Evolutionary conservation across 2,329 filamentous ascomycete species (phyloP), one percentile per base, ranked within the genome.

Genomic region (Nothophoma quercina): DNA sequence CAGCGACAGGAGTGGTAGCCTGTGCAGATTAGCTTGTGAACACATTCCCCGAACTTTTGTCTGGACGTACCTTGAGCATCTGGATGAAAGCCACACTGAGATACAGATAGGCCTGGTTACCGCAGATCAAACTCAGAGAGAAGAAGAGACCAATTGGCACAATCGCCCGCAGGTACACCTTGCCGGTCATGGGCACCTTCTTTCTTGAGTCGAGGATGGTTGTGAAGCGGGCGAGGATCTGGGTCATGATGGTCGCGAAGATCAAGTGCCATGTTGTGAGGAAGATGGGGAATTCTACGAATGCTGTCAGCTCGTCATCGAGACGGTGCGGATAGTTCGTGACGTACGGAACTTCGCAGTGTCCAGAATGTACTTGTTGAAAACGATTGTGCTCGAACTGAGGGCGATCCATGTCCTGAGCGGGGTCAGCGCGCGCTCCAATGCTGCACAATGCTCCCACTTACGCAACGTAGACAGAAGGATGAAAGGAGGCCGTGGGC

Each of bases 321-420:
- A 32, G 42, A 47, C 25, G 32, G 32, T 26, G 21, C 25, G 18
- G 25, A 38, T 23, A 30, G 45, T 9, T 40, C n/a, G 40, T n/a
- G 15, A 75, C 87, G 81, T 83, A 91, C 88, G 85, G 81, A 97
- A 97, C 59, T 90, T 84, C 59, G 88, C 83, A 30, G 88, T 93
- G 69, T 93, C 88, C 58, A 98, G 84, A 69, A 99, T 91, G 86
- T 91, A 96, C 85, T 99, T 99, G 87, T 99, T 98, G 88, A 97
- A 98, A 58, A 99, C 83, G 75, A 99, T 99, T 72, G 98, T 92
- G 68, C 89, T 91, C 34, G 92, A 96, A 71, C 91, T 96, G 75
- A 97, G 83, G 54, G 87, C 81, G 72, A 99, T 98, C 95, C 95
- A 99, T 65, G 87, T 82, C 68, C 93, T 96, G 75, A 43, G 28